These are phyloP conservation scores for Cadophora malorum DNA, from an alignment of 2,329 filamentous ascomycete species.

Conservation along the genomic window DNA sequence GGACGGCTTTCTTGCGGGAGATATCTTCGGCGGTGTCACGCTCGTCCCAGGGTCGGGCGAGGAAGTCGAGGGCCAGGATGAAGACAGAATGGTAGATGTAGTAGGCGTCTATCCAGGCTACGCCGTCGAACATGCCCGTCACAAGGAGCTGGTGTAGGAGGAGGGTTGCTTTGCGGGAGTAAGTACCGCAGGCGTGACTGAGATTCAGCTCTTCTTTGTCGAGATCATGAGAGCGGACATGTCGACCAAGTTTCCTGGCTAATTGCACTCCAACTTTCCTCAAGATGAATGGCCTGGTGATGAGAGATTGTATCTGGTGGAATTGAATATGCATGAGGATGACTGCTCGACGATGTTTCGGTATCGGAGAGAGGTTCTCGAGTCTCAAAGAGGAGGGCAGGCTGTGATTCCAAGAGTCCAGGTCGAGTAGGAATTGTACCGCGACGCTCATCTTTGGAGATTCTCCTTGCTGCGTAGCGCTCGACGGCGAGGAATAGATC, in stretches of 20 bases:
- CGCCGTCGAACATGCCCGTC: slow-evolving; percentile 39
- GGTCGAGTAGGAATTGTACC: slow-evolving; percentile 36
- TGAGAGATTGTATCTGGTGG: slow-evolving; percentile 41
- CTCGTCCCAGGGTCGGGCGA: slow-evolving; percentile 41
- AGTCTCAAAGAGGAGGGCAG: slow-evolving; percentile 38
- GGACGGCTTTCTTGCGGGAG: slow-evolving; percentile 38
- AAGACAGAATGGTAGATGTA: slow-evolving; percentile 43
- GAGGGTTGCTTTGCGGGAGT: slow-evolving; percentile 35
- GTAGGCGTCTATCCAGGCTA: slow-evolving; percentile 43
- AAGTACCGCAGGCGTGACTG: slow-evolving; percentile 38
- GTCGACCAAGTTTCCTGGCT: slow-evolving; percentile 38
- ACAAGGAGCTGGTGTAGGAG: slow-evolving; percentile 39
- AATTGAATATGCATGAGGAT: slow-evolving; percentile 42
- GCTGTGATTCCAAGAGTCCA: slow-evolving; percentile 41
- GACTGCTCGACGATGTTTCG: slow-evolving; percentile 40
- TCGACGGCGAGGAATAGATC: slow-evolving; percentile 39
- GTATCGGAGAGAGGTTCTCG: slow-evolving; percentile 30
- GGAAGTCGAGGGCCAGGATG: slow-evolving; percentile 42
- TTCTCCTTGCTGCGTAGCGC: slow-evolving; percentile 33
- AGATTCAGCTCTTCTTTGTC: slow-evolving; percentile 40
- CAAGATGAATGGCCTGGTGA: slow-evolving; percentile 41
- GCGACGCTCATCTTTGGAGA: slow-evolving; percentile 35
- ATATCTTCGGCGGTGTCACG: slow-evolving; percentile 40
- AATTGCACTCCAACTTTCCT: slow-evolving; percentile 42
- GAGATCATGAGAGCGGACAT: slow-evolving; percentile 39